Conservation (phyloP, 257 asterid species). For the Scutellaria baicalensis region DNA sequence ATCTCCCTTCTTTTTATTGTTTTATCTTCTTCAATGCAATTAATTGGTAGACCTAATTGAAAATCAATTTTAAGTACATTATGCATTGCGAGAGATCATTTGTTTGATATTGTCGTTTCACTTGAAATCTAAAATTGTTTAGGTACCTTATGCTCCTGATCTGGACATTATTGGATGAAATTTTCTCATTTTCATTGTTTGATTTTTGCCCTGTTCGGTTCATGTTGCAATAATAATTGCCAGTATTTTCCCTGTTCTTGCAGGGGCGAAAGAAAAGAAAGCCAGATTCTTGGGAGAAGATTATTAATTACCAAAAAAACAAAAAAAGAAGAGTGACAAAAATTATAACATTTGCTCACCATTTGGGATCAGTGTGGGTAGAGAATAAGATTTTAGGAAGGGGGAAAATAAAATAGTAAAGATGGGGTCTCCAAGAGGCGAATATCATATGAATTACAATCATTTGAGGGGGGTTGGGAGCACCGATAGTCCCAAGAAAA, state of each 20-base stretch:
- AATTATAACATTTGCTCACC: too few relatives aligned
- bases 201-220: not conserved
- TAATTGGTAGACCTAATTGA: not conserved
- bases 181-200: not conserved
- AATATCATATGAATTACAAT: not conserved
- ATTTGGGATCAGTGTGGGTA: not conserved
- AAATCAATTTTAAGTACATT: too few relatives aligned
- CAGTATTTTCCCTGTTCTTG: not conserved
- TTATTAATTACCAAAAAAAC: too few relatives aligned
- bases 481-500: not conserved
- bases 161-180: not conserved
- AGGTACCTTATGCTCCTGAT: not conserved
- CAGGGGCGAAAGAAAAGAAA: not conserved
- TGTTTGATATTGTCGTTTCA: too few relatives aligned
- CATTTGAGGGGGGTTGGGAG: not conserved
- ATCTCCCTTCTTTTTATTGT: not conserved
- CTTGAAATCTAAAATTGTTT: not conserved
- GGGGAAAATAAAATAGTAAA: not conserved
- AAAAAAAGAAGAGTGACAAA: not conserved
- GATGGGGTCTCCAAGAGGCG: not conserved
- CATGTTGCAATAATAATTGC: not conserved
- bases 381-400: not conserved
- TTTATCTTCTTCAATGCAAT: not conserved
- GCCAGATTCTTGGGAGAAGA: not conserved
- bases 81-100: not conserved